Evolutionary conservation across 2,329 filamentous ascomycete species (phyloP).

Genomic region (Ambrosiella beaveri): DNA sequence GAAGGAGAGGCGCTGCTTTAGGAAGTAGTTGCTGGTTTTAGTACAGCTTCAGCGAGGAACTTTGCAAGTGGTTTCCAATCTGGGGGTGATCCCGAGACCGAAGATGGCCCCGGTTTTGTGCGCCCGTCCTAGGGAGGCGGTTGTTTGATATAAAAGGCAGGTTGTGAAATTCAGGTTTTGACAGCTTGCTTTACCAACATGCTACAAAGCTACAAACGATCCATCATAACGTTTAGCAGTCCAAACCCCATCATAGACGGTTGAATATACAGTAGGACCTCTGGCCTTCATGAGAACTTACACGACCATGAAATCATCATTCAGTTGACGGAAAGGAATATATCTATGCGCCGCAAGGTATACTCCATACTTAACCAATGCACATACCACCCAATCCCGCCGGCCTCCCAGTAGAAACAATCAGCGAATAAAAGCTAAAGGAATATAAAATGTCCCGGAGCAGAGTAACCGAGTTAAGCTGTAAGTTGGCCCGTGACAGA

Average conservation of each 20-base stretch:
- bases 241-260: neutral
- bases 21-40: neutral
- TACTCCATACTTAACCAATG: neutral
- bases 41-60: neutral
- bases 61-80: neutral
- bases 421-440: neutral
- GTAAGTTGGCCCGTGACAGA: neutral
- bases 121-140: too few species aligned
- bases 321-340: neutral
- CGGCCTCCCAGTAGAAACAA: neutral
- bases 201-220: too few species aligned
- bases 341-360: neutral
- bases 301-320: neutral
- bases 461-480: neutral
- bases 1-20: neutral
- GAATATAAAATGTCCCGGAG: neutral
- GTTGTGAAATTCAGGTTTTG: too few species aligned
- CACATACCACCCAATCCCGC: neutral
- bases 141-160: too few species aligned
- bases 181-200: too few species aligned
- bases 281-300: neutral
- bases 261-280: neutral
- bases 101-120: neutral
- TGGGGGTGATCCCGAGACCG: neutral
- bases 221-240: neutral